Evolutionary conservation across 768 basidiomycete species (phyloP).

Genomic region (Collybia mongolica): DNA sequence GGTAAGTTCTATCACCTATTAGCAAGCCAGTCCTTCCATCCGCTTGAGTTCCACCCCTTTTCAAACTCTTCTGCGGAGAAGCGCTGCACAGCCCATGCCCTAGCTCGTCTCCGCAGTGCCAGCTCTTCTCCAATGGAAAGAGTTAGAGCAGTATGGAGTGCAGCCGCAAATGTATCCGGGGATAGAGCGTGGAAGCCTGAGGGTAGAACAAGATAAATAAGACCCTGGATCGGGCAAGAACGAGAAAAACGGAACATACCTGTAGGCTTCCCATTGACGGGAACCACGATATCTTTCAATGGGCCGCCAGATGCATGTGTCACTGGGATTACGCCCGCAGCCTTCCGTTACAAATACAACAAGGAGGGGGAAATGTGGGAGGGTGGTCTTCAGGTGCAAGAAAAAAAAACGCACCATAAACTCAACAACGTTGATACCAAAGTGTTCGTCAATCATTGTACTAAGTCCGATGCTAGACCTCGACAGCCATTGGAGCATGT

Average conservation of each 20-base stretch:
- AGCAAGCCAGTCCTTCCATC: slow-evolving; percentile 39
- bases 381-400: not conserved
- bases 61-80: slow-evolving; percentile 83
- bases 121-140: slow-evolving; percentile 52
- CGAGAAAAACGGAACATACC: slow-evolving; percentile 35
- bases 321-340: slow-evolving; percentile 90
- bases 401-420: slow-evolving; percentile 75
- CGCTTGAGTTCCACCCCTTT: slow-evolving; percentile 66
- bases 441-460: slow-evolving; percentile 98
- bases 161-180: slow-evolving; percentile 61
- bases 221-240: not conserved
- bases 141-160: slow-evolving; percentile 61
- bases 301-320: slow-evolving; percentile 94
- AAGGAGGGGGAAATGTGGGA: too few relatives aligned
- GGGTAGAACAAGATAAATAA: not conserved
- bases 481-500: slow-evolving; percentile 70
- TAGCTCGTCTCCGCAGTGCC: slow-evolving; percentile 66
- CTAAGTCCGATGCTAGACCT: slow-evolving; percentile 82
- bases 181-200: slow-evolving; percentile 79
- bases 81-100: slow-evolving; percentile 65
- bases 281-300: slow-evolving; percentile 86
- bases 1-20: too few relatives aligned
- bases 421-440: slow-evolving; percentile 97
- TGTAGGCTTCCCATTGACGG: slow-evolving; percentile 67
- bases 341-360: slow-evolving; percentile 45